Percentiles rank a stretch among this genome's conserved stretches.
Evolutionary conservation across 192 early-diverging fungal genomes (phyloP).

Genomic region (Gryganskiella cystojenkinii): DNA sequence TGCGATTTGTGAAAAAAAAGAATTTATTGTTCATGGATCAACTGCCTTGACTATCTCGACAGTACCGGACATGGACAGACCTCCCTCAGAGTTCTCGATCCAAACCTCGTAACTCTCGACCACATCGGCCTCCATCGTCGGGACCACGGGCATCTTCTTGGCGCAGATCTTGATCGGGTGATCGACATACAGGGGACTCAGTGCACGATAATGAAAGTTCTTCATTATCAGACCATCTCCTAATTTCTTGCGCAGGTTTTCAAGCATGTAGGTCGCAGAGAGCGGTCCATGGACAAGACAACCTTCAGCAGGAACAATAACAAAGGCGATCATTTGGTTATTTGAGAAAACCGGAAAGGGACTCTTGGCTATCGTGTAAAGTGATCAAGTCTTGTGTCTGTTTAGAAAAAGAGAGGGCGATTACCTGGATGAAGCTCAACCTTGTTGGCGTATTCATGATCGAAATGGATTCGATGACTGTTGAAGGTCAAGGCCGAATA

Average conservation of each 20-base stretch:
- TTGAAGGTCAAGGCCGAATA: slow-evolving; percentile 95
- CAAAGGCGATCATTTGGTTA: no score
- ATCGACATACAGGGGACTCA: slow-evolving; percentile 73
- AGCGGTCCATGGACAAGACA: slow-evolving; percentile 86
- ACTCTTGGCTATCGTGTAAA: background rate
- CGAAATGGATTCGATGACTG: slow-evolving; percentile 90
- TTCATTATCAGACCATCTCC: slow-evolving; percentile 51
- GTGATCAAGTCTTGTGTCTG: background rate
- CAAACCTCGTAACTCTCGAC: slow-evolving; percentile 72
- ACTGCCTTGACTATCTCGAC: slow-evolving; percentile 34
- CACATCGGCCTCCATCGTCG: slow-evolving; percentile 32
- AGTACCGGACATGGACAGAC: slow-evolving; percentile 81
- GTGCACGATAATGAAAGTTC: slow-evolving; percentile 75
- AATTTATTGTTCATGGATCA: background rate
- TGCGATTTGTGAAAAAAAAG: background rate
- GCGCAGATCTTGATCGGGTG: slow-evolving; percentile 66
- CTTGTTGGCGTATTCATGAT: slow-evolving; percentile 73
- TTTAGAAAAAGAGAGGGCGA: background rate
- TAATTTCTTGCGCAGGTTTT: slow-evolving; percentile 66
- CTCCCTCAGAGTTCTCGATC: slow-evolving; percentile 70
- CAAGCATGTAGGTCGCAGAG: slow-evolving; percentile 78
- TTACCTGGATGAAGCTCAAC: slow-evolving; percentile 75
- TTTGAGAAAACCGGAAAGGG: background rate
- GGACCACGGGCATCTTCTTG: slow-evolving; percentile 57
- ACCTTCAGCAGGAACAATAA: slow-evolving; percentile 32